Evolutionary conservation across 352 stramenopile species (phyloP).

Genomic region (Phytophthora meadii): DNA sequence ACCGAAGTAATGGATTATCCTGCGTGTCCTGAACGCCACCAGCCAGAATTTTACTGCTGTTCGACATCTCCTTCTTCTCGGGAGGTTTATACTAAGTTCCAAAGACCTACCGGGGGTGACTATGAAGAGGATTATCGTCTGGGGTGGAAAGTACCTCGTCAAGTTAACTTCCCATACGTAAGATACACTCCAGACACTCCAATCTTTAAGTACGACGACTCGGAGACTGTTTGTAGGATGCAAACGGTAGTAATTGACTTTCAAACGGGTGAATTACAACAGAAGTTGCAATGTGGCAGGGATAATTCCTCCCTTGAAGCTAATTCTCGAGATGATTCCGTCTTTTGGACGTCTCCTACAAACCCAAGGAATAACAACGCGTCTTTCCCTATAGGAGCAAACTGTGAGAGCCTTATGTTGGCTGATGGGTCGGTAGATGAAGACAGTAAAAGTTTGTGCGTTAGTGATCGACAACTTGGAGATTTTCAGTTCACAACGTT

Average conservation of each 20-base stretch:
- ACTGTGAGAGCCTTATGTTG: conserved; percentile 41
- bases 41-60: conserved; percentile 48
- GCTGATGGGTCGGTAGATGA: conserved; percentile 24
- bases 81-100: conserved; percentile 46
- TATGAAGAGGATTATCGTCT: conserved; percentile 38
- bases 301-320: conserved; percentile 37
- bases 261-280: conserved; percentile 19
- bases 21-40: conserved; percentile 41
- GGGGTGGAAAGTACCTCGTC: conserved; percentile 34
- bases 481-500: conserved; percentile 39
- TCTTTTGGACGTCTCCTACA: conserved; percentile 54
- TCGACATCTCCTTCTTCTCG: conserved; percentile 27
- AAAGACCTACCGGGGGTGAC: conserved; percentile 29
- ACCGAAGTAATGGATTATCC: conserved; percentile 28
- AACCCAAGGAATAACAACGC: conserved; percentile 61
- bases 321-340: conserved; percentile 33
- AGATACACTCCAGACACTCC: conserved; percentile 42
- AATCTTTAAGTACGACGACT: conserved; percentile 40
- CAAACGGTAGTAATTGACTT: conserved; percentile 25
- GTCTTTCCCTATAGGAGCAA: conserved; percentile 49
- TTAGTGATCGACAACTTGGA: conserved; percentile 2
- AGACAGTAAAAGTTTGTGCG: conserved; percentile 18
- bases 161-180: conserved; percentile 42
- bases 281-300: conserved; percentile 41
- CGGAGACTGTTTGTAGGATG: conserved; percentile 33